A percentile compares a stretch with the other conserved stretches of the same genome.
Conservation (phyloP, 2,329 filamentous ascomycete genomes). For the Nemania serpens region DNA sequence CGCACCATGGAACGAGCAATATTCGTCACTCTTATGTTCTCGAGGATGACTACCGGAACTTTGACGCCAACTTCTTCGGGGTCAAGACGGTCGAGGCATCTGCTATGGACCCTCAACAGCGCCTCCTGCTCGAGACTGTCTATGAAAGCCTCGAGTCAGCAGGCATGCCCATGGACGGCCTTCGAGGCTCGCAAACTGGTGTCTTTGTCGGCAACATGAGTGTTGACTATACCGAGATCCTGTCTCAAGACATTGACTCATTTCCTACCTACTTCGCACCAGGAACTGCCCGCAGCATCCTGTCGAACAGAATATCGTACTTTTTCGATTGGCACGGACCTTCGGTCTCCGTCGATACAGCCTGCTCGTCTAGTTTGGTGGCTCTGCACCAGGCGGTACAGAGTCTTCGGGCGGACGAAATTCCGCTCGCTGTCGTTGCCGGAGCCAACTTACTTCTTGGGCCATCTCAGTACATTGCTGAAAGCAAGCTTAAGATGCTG, state of each 20-base stretch:
- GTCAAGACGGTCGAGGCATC: constrained; percentile 27
- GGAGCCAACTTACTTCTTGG: background rate
- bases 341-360: constrained; percentile 1
- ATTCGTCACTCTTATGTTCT: background rate
- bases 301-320: background rate
- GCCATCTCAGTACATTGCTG: background rate
- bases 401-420: background rate
- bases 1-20: background rate
- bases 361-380: background rate
- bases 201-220: too few species aligned
- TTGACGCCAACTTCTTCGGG: constrained; percentile 18
- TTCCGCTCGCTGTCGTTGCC: background rate
- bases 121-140: constrained; percentile 18
- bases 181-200: too few species aligned
- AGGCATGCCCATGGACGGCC: too few species aligned
- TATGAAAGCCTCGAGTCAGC: background rate
- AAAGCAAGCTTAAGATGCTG: constrained; percentile 4
- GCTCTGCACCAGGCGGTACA: constrained; percentile 1
- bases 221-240: too few species aligned
- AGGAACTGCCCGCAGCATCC: too few species aligned
- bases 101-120: constrained; percentile 20
- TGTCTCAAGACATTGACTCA: too few species aligned
- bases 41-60: constrained; percentile 1
- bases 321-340: constrained; percentile 2
- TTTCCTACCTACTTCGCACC: too few species aligned